Evolutionary conservation across 768 basidiomycete species (phyloP).

Genomic region (Tephrocybe sp.): DNA sequence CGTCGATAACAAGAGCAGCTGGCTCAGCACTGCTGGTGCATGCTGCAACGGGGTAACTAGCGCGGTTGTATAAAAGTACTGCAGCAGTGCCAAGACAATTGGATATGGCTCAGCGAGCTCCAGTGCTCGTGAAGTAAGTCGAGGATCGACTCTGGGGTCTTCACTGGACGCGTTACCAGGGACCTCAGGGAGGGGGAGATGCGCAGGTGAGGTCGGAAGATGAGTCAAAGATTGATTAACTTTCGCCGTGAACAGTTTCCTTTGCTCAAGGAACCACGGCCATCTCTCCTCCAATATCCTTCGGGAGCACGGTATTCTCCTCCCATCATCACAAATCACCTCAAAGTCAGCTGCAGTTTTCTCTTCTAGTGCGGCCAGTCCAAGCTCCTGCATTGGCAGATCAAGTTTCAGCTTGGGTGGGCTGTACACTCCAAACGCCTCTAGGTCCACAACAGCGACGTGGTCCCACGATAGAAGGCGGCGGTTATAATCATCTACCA

Average conservation of each 20-base stretch:
- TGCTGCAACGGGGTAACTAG: slow-evolving; percentile 90
- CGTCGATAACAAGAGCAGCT: slow-evolving; percentile 78
- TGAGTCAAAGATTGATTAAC: slow-evolving; percentile 56
- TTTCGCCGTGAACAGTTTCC: slow-evolving; percentile 52
- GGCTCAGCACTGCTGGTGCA: slow-evolving; percentile 83
- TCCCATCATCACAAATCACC: slow-evolving; percentile 87
- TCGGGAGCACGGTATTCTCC: slow-evolving; percentile 77
- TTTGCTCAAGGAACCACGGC: slow-evolving; percentile 89
- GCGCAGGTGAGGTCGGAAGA: slow-evolving; percentile 59
- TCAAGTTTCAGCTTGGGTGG: slow-evolving; percentile 69
- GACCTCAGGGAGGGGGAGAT: slow-evolving; percentile 61
- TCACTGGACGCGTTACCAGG: slow-evolving; percentile 47
- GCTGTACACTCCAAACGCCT: slow-evolving; percentile 95
- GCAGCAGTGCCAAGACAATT: slow-evolving; percentile 82
- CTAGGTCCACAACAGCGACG: slow-evolving; percentile 85
- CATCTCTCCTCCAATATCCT: slow-evolving; percentile 86
- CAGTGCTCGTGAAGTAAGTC: slow-evolving; percentile 76
- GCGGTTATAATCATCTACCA: slow-evolving; percentile 91
- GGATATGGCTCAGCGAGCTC: slow-evolving; percentile 87
- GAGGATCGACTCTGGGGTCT: slow-evolving; percentile 66
- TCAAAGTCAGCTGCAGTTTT: slow-evolving; percentile 85
- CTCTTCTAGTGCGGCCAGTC: slow-evolving; percentile 81
- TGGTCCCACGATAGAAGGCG: slow-evolving; percentile 91
- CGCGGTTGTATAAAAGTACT: slow-evolving; percentile 89
- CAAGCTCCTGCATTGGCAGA: slow-evolving; percentile 77